Evolutionary conservation across 257 asterid species (phyloP).

Genomic region (Cinchona pubescens): DNA sequence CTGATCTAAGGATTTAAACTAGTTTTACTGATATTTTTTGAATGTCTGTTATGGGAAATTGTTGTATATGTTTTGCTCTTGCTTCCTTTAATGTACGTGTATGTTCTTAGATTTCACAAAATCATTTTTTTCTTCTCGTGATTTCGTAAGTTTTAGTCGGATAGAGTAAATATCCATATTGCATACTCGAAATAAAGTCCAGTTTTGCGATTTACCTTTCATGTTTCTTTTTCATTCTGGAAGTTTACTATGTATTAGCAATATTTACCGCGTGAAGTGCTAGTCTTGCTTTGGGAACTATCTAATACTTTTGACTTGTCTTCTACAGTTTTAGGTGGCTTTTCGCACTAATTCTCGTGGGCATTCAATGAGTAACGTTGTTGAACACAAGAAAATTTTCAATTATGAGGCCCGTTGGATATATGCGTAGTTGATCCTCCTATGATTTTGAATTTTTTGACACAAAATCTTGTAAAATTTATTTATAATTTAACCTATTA

Average conservation of each 20-base stretch:
- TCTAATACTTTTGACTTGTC: background rate
- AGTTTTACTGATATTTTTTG: no score
- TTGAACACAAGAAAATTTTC: slow-evolving; percentile 32
- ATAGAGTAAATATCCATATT: background rate
- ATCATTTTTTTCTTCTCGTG: background rate
- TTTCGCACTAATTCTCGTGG: slow-evolving; percentile 26
- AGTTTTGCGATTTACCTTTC: background rate
- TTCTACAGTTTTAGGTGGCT: slow-evolving; percentile 42
- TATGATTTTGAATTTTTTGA: no score
- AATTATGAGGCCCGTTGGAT: slow-evolving; percentile 51
- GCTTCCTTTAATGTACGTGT: background rate
- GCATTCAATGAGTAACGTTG: slow-evolving; percentile 39
- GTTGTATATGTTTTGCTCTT: no score
- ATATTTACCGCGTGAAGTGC: background rate
- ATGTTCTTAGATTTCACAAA: background rate
- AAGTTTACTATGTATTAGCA: background rate
- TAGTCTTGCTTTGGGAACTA: background rate
- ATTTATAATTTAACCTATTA: no score
- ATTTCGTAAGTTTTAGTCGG: background rate
- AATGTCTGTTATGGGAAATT: background rate
- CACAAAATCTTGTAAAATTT: no score
- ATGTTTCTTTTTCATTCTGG: background rate
- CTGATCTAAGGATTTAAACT: slow-evolving; percentile 14
- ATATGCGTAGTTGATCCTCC: no score
- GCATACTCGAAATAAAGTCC: background rate